Base-by-base conservation (phyloP, 345 rosid genomes). In the Barbarea vulgaris region DNA sequence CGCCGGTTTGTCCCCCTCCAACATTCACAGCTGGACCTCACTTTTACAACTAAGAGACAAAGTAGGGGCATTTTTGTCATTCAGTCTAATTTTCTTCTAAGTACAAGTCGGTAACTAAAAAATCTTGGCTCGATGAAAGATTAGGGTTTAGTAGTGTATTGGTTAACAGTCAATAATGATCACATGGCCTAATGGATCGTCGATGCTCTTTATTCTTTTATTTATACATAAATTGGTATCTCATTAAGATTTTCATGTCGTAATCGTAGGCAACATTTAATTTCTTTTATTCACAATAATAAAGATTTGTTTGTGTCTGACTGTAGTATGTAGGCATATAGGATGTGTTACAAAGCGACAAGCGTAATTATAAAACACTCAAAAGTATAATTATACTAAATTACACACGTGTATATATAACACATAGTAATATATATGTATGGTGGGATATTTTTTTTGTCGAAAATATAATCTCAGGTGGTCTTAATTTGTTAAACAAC, bases 21-120 rank as follows among this genome's bases (percentile, higher is more conserved):
- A 67, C 74, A 75, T 67, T 67, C 39, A 75, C 73, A 75, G 73
- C 68, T 67, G 69, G 61, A 27, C 68, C 68, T 67, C 69, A 75
- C 30, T 59, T 75, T 50, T 25, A 54, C 48, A 47, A 57, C 51
- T n/a, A 22, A 46, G 51, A 57, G 24, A 74, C 46, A 47, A 9
- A 3, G 2, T 13, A 57, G 5, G 47, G 73, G 34, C n/a, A 27
- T 48, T 67, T 33, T 33, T 22, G 52, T 36, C 17, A 65, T 46
- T 65, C 18, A 24, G 5, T 9, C 11, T 22, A 46, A 1, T 66
- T 30, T 31, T 47, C 18, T 4, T 30, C 7, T 24, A 30, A 21
- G 4, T 33, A 27, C 4, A 41, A 41, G 28, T 52, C 15, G 54
- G 64, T 42, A 54, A 37, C 3, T 28, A 34, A 5, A 50, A 51